Evolutionary conservation across 768 basidiomycete genomes (phyloP), one percentile per base, ranked within the genome.

Genomic region (Lactarius evosmus): DNA sequence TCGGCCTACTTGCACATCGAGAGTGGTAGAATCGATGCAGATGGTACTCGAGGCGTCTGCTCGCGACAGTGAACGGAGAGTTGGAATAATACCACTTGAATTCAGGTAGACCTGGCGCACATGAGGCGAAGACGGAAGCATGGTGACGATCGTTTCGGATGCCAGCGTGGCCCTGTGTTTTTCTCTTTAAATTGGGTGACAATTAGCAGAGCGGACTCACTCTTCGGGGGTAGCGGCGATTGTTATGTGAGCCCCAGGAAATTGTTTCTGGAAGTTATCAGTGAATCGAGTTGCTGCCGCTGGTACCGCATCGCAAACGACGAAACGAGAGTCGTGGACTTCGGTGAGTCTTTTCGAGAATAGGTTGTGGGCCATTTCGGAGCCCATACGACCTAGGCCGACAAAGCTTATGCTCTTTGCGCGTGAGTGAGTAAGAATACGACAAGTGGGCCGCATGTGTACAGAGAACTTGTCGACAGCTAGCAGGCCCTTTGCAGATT

Each of bases 121-220:
- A 68, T 98, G 89, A 0, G 93, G 91, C 7, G 93, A 91, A 0
- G 93, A 95, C 0, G 95, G 95, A 2, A 98, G 80, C 93, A 96
- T 95, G 7, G 94, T 95, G 57, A 98, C 73, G 52, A 97, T 80
- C 9, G 84, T 87, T 52, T 78, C 75, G 19, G 89, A 88, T 27
- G 81, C 77, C 9, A 78, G 68, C n/a, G 85, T 78, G 6, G 89
- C 89, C 68, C 91, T 92, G 67, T 16, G 25, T 11, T 14, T 6
- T 22, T 51, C 33, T n/a, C 16, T 25, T 9, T 33, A 30, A n/a
- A 32, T 27, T 50, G 33, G 50, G 50, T 40, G 56, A 55, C 38
- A 14, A 34, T 46, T 29, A 40, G 33, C 32, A 50, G 61, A 65
- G 62, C 60, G 62, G 40, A 82, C 90, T 73, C 74, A 92, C 92